Evolutionary conservation across 148 eudicot genomes (phyloP), one percentile per base, ranked within the genome.

Genomic region (Silene latifolia): DNA sequence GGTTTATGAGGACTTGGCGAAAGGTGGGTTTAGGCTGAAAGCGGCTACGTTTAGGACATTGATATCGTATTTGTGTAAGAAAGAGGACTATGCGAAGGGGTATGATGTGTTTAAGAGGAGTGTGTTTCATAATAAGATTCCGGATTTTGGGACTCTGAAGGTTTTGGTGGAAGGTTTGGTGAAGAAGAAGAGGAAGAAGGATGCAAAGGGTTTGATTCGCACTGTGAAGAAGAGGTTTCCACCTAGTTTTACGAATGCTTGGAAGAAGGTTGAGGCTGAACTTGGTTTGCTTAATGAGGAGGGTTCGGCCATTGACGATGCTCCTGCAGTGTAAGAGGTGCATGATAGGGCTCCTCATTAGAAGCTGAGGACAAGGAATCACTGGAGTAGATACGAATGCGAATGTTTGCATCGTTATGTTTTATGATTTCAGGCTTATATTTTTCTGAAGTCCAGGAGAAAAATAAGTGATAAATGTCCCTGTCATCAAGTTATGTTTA

Each of bases 221-320:
- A 93, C 92, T 0, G 78, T 89, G 73, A 91, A 86, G 84, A 88
- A 89, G 87, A 93, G 88, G 88, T 89, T 87, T 77, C 94, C 93
- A 13, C 80, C 85, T 12, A 81, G 83, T 63, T 51, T 88, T 58
- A 63, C 85, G 85, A 83, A 77, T 71, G 83, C 83, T 65, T 89
- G 96, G 98, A 75, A 79, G 35, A 87, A 88, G 72, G 58, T 90
- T 35, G 90, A 86, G 82, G 74, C 71, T 27, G 90, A 90, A 39
- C 89, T 87, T 78, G 96, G 96, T 56, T 82, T 88, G 87, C 80
- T 32, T 44, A 67, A 73, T 71, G 72, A 44, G 67, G 87, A 77
- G 29, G 35, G 83, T 75, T 73, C 73, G 5, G 56, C 61, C 53
- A 70, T 19, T 46, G 7, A n/a, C 48, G 59, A 63, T 44, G 12